Conservation (phyloP, 148 eudicot species). For the Rhododendron simsii region DNA sequence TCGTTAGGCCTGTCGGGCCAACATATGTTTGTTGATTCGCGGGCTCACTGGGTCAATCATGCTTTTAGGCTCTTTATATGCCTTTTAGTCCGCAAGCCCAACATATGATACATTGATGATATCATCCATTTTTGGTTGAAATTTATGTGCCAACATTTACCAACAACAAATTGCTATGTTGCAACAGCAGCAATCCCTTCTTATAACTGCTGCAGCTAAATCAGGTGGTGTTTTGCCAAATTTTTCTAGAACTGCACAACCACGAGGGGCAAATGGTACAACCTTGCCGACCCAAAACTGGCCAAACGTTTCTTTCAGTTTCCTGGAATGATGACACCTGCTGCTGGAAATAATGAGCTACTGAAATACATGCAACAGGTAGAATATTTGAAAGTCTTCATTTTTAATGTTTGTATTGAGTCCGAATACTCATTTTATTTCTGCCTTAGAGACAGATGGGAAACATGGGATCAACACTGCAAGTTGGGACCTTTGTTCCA, state of each 20-base stretch:
- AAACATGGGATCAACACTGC: slow-evolving; percentile 21
- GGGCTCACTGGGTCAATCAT: too few species aligned
- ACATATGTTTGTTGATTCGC: too few species aligned
- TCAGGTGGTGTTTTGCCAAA: slow-evolving; percentile 50
- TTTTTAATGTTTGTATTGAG: background rate
- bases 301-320: slow-evolving; percentile 61
- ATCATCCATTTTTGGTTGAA: too few species aligned
- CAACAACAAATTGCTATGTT: slow-evolving; percentile 85
- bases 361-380: slow-evolving; percentile 82
- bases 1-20: too few species aligned
- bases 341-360: slow-evolving; percentile 53
- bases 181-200: slow-evolving; percentile 18
- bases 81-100: too few species aligned
- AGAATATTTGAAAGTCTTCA: slow-evolving; percentile 5
- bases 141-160: too few species aligned
- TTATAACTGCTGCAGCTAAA: slow-evolving; percentile 87
- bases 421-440: slow-evolving; percentile 5
- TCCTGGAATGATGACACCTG: slow-evolving; percentile 61
- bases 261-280: slow-evolving; percentile 46
- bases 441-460: slow-evolving; percentile 40
- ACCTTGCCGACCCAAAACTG: slow-evolving; percentile 58
- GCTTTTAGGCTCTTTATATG: too few species aligned
- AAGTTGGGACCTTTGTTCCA: too few species aligned
- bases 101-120: too few species aligned
- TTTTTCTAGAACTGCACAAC: slow-evolving; percentile 39